A percentile compares a stretch with the other conserved stretches of the same genome.
These are phyloP conservation scores for Pinus tabuliformis DNA, from an alignment of 75 land plant species.

Conservation along the genomic window DNA sequence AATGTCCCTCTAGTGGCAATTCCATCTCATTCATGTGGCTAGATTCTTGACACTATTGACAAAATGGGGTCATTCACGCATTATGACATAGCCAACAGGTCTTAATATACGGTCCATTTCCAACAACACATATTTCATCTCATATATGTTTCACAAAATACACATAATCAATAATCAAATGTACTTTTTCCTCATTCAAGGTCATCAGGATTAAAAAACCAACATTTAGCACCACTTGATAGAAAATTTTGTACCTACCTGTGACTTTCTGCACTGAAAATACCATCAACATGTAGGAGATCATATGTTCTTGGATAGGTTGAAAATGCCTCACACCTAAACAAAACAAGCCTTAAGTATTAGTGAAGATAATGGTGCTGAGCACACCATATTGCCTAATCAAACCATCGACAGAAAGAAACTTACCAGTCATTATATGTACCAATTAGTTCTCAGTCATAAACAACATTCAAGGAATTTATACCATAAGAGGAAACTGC, in stretches of 20 bases:
- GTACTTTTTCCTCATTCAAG: not conserved
- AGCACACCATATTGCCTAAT: too few species aligned
- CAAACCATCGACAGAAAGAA: too few species aligned
- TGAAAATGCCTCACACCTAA: constrained; percentile 91
- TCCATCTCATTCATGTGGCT: constrained; percentile 53
- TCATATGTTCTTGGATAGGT: constrained; percentile 91
- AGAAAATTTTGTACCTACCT: constrained; percentile 36
- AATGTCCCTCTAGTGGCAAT: constrained; percentile 37
- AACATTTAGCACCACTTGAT: too few species aligned
- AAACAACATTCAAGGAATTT: too few species aligned
- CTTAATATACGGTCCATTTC: constrained; percentile 76
- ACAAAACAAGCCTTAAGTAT: not conserved
- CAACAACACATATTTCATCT: constrained; percentile 13
- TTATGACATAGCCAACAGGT: constrained; percentile 52
- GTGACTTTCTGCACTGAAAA: constrained; percentile 49
- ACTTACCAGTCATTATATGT: too few species aligned
- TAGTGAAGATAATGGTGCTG: too few species aligned
- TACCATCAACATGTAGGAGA: constrained; percentile 75
- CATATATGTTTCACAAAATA: constrained; percentile 15
- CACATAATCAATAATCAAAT: too few species aligned
- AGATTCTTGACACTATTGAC: constrained; percentile 41
- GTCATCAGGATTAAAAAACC: too few species aligned
- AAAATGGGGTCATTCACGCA: constrained; percentile 62
- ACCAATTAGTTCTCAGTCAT: too few species aligned
- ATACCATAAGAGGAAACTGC: too few species aligned